Evolutionary conservation across 78 protist species (phyloP).

Genomic region (Monosiga brevicollis): DNA sequence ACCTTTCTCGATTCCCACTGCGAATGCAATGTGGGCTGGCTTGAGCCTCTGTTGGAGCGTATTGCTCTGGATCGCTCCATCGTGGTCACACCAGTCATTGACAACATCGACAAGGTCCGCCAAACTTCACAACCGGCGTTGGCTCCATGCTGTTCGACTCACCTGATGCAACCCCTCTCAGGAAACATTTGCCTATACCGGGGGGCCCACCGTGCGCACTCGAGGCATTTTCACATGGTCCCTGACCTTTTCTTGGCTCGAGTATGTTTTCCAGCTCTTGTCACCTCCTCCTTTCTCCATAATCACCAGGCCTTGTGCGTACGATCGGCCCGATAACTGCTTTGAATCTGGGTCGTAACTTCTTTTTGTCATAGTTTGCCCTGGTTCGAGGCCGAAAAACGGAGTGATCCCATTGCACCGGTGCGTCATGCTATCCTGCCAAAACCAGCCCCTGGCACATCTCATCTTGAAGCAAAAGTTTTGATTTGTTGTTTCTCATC

Average conservation of each 20-base stretch:
- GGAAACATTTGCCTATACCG: not conserved
- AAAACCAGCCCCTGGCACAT: too few species aligned
- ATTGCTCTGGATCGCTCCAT: not conserved
- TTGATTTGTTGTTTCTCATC: too few species aligned
- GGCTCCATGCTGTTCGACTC: too few species aligned
- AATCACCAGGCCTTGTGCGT: not conserved
- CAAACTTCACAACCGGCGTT: too few species aligned
- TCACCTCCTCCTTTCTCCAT: not conserved
- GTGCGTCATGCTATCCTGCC: not conserved
- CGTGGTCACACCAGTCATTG: not conserved
- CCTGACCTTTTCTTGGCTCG: not conserved
- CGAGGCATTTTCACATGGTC: not conserved
- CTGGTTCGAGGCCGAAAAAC: not conserved
- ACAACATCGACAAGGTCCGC: conserved; percentile 1
- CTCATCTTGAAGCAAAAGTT: too few species aligned
- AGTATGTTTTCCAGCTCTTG: not conserved
- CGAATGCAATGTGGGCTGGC: not conserved
- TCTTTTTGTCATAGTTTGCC: not conserved
- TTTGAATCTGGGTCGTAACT: not conserved
- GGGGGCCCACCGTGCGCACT: not conserved
- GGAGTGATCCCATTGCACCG: not conserved
- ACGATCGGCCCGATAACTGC: too few species aligned
- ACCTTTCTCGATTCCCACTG: not conserved
- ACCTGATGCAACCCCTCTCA: too few species aligned
- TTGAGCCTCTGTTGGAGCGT: not conserved